Conservation (phyloP, 1,284 basidiomycete species). For the Cryptococcus neoformans region DNA sequence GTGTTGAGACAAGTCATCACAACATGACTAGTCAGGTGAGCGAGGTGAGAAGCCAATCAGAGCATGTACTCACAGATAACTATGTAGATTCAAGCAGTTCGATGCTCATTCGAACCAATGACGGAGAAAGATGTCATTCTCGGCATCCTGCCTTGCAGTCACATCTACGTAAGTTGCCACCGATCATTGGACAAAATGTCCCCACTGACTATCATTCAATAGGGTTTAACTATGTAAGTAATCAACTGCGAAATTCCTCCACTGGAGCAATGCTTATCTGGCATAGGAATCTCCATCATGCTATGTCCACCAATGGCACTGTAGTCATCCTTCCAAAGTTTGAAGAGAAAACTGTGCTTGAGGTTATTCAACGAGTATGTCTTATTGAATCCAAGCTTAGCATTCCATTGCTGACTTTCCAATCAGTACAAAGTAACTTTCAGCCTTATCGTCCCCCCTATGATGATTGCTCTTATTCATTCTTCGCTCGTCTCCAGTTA, state of each 20-base stretch:
- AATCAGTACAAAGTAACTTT: constrained; percentile 64
- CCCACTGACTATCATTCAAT: neutral
- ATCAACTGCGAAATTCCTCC: too few species aligned
- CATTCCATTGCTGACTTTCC: neutral
- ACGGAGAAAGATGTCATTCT: constrained; percentile 54
- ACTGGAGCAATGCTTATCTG: neutral
- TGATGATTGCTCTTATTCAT: constrained; percentile 58
- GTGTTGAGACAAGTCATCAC: constrained; percentile 60
- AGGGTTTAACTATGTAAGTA: constrained; percentile 15
- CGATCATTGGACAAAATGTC: neutral
- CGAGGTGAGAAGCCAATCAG: neutral
- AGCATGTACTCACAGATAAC: neutral
- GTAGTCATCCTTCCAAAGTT: constrained; percentile 69
- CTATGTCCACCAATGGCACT: constrained; percentile 59
- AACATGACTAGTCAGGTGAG: constrained; percentile 55
- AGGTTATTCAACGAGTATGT: constrained; percentile 61
- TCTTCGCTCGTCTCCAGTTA: constrained; percentile 63
- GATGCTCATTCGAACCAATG: constrained; percentile 25
- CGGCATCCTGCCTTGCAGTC: constrained; percentile 59
- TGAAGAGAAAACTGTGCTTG: constrained; percentile 56
- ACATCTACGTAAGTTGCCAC: constrained; percentile 29
- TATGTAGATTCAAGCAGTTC: constrained; percentile 29
- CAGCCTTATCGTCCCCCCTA: constrained; percentile 75
- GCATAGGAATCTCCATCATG: constrained; percentile 55
- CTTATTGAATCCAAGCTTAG: neutral